Evolutionary conservation across 192 early-diverging fungal genomes (phyloP).

Genomic region (Umbelopsis vinacea): DNA sequence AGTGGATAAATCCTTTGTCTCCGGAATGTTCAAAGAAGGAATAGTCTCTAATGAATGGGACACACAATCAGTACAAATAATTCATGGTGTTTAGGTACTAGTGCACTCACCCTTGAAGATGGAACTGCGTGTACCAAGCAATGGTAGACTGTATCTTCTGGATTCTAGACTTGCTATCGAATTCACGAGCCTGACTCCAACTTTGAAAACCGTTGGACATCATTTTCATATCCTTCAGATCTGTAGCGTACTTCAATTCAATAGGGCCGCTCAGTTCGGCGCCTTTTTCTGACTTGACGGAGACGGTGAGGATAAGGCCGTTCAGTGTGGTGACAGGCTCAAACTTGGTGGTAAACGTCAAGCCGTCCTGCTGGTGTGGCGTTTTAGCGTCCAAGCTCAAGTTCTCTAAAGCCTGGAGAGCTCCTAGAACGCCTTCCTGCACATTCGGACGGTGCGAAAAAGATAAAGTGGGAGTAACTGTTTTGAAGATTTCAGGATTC

Average conservation of each 20-base stretch:
- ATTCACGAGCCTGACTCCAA: slow-evolving; percentile 50
- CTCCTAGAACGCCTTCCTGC: slow-evolving; percentile 2
- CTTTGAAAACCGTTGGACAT: slow-evolving; percentile 57
- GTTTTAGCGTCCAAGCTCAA: neutral
- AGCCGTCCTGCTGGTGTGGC: slow-evolving; percentile 1
- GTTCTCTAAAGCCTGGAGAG: neutral
- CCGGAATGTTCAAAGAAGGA: slow-evolving; percentile 48
- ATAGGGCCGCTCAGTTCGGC: slow-evolving; percentile 27
- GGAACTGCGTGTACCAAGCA: slow-evolving; percentile 37
- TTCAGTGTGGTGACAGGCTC: slow-evolving; percentile 15
- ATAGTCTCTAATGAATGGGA: slow-evolving; percentile 31
- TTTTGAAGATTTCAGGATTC: slow-evolving; percentile 21
- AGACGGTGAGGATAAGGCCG: slow-evolving; percentile 21
- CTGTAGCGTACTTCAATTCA: slow-evolving; percentile 26
- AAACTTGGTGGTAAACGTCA: slow-evolving; percentile 7
- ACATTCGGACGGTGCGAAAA: neutral
- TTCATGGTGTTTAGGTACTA: too few species aligned
- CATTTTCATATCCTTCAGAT: slow-evolving; percentile 34
- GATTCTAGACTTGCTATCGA: slow-evolving; percentile 37
- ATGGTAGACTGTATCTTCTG: slow-evolving; percentile 41
- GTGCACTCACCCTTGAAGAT: slow-evolving; percentile 47
- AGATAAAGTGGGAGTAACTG: neutral
- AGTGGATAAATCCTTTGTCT: slow-evolving; percentile 50
- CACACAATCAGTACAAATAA: too few species aligned
- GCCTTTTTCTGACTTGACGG: slow-evolving; percentile 21